Evolutionary conservation across 495 filamentous ascomycete species (phyloP).

Genomic region (Penicillium samsonianum): DNA sequence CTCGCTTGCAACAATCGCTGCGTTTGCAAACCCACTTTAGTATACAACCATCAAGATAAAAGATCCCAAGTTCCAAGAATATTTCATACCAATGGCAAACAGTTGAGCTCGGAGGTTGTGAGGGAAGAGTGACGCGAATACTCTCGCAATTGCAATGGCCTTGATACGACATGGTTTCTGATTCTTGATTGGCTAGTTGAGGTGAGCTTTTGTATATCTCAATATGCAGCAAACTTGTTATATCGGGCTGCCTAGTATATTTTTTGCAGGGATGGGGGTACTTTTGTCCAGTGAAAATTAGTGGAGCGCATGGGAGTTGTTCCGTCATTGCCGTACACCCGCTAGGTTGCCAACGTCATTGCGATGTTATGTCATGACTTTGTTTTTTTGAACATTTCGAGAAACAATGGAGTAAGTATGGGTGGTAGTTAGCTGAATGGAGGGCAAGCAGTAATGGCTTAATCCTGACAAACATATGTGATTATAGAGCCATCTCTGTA

Average conservation of each 20-base stretch:
- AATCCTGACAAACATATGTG: no score
- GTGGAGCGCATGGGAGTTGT: no score
- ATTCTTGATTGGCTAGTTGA: slow-evolving; percentile 1
- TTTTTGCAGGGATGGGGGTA: not conserved
- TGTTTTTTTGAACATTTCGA: no score
- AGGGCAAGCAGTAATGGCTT: no score
- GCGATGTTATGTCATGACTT: no score
- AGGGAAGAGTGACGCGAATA: slow-evolving; percentile 30
- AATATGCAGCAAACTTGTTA: not conserved
- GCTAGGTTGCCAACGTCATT: no score
- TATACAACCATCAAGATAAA: not conserved
- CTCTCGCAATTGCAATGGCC: slow-evolving; percentile 36
- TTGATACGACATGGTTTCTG: slow-evolving; percentile 25
- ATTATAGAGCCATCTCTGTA: no score
- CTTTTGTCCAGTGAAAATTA: not conserved
- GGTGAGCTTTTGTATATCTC: not conserved
- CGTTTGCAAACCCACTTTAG: not conserved
- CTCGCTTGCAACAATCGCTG: slow-evolving; percentile 27
- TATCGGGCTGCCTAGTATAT: not conserved
- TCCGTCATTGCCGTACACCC: no score
- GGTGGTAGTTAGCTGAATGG: no score
- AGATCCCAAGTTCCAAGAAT: not conserved
- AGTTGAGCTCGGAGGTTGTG: slow-evolving; percentile 21
- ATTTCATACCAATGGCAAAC: slow-evolving; percentile 33
- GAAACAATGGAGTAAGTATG: no score